Conservation (phyloP, 768 basidiomycete genomes). For the Kwoniella shandongensis region DNA sequence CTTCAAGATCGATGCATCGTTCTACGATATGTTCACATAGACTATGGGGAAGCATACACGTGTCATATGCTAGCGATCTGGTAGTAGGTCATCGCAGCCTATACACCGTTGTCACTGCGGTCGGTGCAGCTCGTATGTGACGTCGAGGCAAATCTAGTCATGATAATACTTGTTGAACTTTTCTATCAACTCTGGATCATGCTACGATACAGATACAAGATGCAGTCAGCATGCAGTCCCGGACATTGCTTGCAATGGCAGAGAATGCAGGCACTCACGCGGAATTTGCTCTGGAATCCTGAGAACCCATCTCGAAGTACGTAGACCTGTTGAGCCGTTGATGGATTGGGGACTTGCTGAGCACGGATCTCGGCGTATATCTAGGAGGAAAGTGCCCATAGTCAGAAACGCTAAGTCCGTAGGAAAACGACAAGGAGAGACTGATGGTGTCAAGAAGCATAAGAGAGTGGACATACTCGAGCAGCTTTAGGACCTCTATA, state of each 20-base stretch:
- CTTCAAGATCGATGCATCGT: too few species aligned
- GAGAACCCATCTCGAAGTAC: slow-evolving; percentile 52
- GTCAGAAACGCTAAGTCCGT: too few species aligned
- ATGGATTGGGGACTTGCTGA: slow-evolving; percentile 17
- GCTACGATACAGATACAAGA: too few species aligned
- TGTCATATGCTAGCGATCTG: too few species aligned
- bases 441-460: too few species aligned
- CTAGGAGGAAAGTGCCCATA: slow-evolving; percentile 20
- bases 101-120: too few species aligned
- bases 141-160: slow-evolving; percentile 20
- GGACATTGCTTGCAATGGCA: not conserved
- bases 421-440: too few species aligned
- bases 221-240: slow-evolving; percentile 7
- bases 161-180: slow-evolving; percentile 53
- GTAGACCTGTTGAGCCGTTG: slow-evolving; percentile 39
- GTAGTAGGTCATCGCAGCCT: too few species aligned
- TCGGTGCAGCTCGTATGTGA: not conserved
- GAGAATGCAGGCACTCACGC: slow-evolving; percentile 29
- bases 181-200: slow-evolving; percentile 50
- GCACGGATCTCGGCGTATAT: slow-evolving; percentile 49
- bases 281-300: slow-evolving; percentile 47
- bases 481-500: slow-evolving; percentile 51
- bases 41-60: too few species aligned
- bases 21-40: too few species aligned
- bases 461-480: slow-evolving; percentile 42